Evolutionary conservation across 2,329 filamentous ascomycete species (phyloP).

Genomic region (Incumbomyces lentus): DNA sequence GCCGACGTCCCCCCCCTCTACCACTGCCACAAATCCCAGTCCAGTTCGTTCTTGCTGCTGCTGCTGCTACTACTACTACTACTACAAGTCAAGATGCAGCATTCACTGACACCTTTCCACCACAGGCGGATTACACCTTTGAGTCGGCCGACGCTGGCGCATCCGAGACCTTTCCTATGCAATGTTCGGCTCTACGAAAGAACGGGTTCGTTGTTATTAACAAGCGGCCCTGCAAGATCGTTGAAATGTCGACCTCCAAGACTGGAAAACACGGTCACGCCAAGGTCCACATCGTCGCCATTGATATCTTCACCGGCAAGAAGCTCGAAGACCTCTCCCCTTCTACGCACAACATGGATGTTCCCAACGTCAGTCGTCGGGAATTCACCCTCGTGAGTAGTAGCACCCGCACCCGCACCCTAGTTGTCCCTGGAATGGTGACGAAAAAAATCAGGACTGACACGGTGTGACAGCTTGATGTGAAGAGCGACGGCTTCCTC

Average conservation of each 20-base stretch:
- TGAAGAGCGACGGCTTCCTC: conserved; percentile 88
- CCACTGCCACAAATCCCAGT: too few relatives aligned
- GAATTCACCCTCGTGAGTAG: conserved; percentile 87
- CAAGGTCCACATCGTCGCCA: conserved; percentile 96
- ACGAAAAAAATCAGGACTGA: not conserved
- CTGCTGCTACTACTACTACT: not conserved
- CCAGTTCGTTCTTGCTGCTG: too few relatives aligned
- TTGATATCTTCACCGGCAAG: conserved; percentile 99
- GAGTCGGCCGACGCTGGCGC: conserved; percentile 93
- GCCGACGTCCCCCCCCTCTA: too few relatives aligned
- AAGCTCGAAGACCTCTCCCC: conserved; percentile 98
- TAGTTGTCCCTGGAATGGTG: conserved; percentile 5
- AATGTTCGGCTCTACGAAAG: conserved; percentile 99
- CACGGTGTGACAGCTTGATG: conserved; percentile 57
- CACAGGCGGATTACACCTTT: conserved; percentile 66
- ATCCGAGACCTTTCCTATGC: conserved; percentile 89
- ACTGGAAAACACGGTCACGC: conserved; percentile 99
- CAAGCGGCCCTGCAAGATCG: conserved; percentile 98
- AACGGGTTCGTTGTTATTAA: conserved; percentile 98
- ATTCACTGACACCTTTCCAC: conserved; percentile 9
- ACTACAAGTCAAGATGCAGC: not conserved
- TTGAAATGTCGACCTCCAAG: conserved; percentile 99
- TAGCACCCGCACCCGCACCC: not conserved
- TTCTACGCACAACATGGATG: conserved; percentile 80
- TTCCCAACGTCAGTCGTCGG: conserved; percentile 80